Percentiles rank a stretch among this genome's conserved stretches.
phyloP scores from a whole-genome alignment of 345 rosid genomes.

The Dimocarpus longan region DNA sequence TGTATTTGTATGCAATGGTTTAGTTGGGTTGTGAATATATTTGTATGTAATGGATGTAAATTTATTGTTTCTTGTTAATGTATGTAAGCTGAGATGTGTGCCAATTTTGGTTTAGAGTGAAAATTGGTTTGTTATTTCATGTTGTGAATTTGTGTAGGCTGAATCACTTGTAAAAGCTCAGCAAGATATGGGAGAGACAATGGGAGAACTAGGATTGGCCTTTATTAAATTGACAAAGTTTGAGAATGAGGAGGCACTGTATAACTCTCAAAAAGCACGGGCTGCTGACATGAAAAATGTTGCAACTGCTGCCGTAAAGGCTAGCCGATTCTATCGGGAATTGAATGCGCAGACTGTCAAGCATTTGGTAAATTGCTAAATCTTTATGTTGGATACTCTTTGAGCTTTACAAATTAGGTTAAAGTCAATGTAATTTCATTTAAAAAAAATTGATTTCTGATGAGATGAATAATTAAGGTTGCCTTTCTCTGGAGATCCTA shows the following conservation, averaged over 20 bases:
- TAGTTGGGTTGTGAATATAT: neutral
- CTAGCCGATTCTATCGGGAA: conserved; percentile 92
- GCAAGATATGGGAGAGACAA: conserved; percentile 97
- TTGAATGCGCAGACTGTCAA: conserved; percentile 83
- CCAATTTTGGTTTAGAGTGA: conserved; percentile 4
- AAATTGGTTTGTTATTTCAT: neutral
- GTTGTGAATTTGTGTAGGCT: conserved; percentile 51
- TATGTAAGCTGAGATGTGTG: neutral
- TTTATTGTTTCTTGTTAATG: neutral
- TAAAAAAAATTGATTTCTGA: neutral
- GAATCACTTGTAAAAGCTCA: conserved; percentile 92
- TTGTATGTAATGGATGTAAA: neutral
- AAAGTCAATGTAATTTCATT: neutral
- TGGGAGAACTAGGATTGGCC: conserved; percentile 89
- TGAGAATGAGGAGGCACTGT: conserved; percentile 87
- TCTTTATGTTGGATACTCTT: neutral
- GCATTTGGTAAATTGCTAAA: conserved; percentile 74
- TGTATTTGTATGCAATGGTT: neutral
- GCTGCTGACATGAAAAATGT: conserved; percentile 86
- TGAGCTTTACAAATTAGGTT: conserved; percentile 8
- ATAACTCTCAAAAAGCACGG: conserved; percentile 69
- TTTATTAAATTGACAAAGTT: conserved; percentile 90
- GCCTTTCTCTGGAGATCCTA: conserved; percentile 6
- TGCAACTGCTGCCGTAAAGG: conserved; percentile 97
- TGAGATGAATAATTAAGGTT: neutral